Evolutionary conservation across 2,329 filamentous ascomycete genomes (phyloP).

Genomic region (Cladorrhinum sp.): DNA sequence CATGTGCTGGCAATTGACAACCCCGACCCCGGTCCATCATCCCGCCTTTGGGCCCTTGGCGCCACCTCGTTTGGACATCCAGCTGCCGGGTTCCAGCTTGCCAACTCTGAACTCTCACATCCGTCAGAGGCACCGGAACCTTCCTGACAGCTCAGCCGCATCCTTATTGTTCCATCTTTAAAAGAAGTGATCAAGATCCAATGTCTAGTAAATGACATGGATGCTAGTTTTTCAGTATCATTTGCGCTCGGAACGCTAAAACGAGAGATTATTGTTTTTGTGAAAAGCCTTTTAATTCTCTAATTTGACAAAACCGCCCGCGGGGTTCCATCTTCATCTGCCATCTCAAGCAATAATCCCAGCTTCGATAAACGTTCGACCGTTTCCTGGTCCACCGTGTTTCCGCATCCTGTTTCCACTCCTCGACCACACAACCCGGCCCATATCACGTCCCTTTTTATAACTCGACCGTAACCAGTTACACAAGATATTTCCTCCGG

Average conservation of each 20-base stretch:
- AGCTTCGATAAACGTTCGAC: neutral
- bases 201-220: neutral
- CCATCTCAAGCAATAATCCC: conserved; percentile 1
- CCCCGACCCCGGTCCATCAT: conserved; percentile 1
- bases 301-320: neutral
- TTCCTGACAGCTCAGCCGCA: neutral
- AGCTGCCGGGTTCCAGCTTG: conserved; percentile 1
- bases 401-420: neutral
- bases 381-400: neutral
- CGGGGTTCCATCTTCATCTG: neutral
- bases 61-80: neutral
- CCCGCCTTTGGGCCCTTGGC: conserved; percentile 5
- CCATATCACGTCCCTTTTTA: neutral
- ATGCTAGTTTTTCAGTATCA: neutral
- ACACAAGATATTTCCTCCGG: neutral
- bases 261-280: neutral
- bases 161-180: neutral
- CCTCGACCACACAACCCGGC: neutral
- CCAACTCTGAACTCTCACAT: neutral
- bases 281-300: neutral
- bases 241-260: neutral
- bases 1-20: neutral
- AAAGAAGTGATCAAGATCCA: neutral
- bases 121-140: neutral
- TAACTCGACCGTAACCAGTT: neutral